phyloP scores from a whole-genome alignment of 2,329 filamentous ascomycete genomes.

The Exophiala oligosperma region DNA sequence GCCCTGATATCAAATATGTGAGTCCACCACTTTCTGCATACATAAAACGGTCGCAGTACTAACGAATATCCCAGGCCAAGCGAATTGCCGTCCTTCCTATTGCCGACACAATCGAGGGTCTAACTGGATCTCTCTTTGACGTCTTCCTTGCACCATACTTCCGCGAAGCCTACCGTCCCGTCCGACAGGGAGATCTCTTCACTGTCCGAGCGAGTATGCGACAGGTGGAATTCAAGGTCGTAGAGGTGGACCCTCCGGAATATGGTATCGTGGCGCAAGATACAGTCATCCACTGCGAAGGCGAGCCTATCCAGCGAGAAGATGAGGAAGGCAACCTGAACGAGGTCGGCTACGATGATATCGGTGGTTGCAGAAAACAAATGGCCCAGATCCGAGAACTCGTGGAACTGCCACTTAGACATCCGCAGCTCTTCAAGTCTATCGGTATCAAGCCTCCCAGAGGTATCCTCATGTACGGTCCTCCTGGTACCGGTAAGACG shows the following conservation, averaged over 20 bases:
- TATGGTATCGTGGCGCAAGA: slow-evolving; percentile 99
- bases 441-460: slow-evolving; percentile 99
- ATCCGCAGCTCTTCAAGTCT: slow-evolving; percentile 99
- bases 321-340: slow-evolving; percentile 99
- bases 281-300: slow-evolving; percentile 98
- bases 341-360: slow-evolving; percentile 98
- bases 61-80: slow-evolving; percentile 69
- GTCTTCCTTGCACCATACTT: slow-evolving; percentile 99
- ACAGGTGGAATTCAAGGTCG: slow-evolving; percentile 99
- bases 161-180: slow-evolving; percentile 96
- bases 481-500: slow-evolving; percentile 98
- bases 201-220: slow-evolving; percentile 97
- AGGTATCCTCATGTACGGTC: slow-evolving; percentile 94
- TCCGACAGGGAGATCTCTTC: slow-evolving; percentile 96
- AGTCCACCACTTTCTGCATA: slow-evolving; percentile 41
- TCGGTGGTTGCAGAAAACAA: slow-evolving; percentile 98
- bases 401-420: slow-evolving; percentile 93
- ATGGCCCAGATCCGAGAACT: slow-evolving; percentile 99
- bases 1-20: slow-evolving; percentile 99
- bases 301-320: slow-evolving; percentile 93
- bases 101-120: slow-evolving; percentile 94
- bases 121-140: slow-evolving; percentile 96
- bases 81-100: slow-evolving; percentile 97
- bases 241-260: slow-evolving; percentile 97
- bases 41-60: background rate